Evolutionary conservation across 2,329 filamentous ascomycete genomes (phyloP).

Genomic region (Incumbomyces delicatus): DNA sequence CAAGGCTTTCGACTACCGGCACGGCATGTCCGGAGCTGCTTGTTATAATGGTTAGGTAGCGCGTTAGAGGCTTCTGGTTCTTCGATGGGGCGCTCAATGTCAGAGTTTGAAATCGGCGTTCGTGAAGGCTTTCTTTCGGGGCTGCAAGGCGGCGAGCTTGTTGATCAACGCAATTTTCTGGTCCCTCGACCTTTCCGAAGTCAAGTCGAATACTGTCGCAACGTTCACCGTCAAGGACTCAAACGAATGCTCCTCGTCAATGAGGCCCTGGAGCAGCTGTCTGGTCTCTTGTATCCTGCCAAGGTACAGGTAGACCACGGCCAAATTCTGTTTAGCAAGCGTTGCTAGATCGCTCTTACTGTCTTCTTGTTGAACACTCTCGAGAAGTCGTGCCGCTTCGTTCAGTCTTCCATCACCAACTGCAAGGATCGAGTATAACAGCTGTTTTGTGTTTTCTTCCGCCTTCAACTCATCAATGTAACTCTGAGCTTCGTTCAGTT

Average conservation of each 20-base stretch:
- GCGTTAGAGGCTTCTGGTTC: neutral
- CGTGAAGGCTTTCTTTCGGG: constrained; percentile 58
- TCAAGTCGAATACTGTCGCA: constrained; percentile 83
- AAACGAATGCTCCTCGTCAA: constrained; percentile 56
- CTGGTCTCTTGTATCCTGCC: constrained; percentile 66
- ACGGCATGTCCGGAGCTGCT: constrained; percentile 35
- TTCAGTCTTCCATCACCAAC: constrained; percentile 70
- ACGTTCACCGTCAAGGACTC: constrained; percentile 81
- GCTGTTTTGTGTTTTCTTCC: constrained; percentile 32
- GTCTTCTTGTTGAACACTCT: neutral
- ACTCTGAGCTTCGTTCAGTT: constrained; percentile 55
- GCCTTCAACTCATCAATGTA: constrained; percentile 34
- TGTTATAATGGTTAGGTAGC: constrained; percentile 8
- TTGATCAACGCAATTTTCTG: constrained; percentile 65
- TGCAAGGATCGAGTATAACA: constrained; percentile 57
- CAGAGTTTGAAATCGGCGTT: constrained; percentile 70
- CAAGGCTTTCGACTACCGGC: constrained; percentile 78
- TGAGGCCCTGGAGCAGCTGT: constrained; percentile 54
- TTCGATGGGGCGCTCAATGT: constrained; percentile 6
- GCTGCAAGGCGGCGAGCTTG: constrained; percentile 49
- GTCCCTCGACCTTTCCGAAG: constrained; percentile 62
- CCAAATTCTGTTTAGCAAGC: constrained; percentile 71
- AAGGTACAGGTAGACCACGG: constrained; percentile 73
- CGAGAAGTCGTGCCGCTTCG: constrained; percentile 38
- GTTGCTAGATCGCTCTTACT: constrained; percentile 35